Base-by-base conservation (phyloP, 2,329 filamentous ascomycete genomes). In the Xylariaceae sp. region DNA sequence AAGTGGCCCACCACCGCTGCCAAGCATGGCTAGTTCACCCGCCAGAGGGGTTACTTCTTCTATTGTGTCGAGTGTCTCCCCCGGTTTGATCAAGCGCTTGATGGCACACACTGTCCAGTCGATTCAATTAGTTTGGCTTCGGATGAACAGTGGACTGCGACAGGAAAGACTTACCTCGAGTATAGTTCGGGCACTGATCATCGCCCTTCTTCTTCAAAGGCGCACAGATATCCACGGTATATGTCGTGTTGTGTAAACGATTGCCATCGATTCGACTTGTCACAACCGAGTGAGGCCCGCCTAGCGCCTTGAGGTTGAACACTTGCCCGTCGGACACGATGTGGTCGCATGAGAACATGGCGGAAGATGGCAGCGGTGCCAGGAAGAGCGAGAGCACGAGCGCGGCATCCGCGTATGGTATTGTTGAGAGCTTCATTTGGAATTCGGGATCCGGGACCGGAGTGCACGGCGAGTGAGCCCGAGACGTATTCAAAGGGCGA, bases 211-310 rank as follows among this genome's bases (percentile, higher is more conserved):
- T 80, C 69, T 81, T 80, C 60, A 96, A 73, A 5, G 81, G 76
- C 50, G 76, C 72, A 73, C 90, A 95, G 47, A 95, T 77, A 65
- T 95, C 87, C 54, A 95, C 68, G 0, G 88, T 91, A 70, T 90
- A 95, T 43, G 89, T 92, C 30, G 84, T 89, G 70, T 94, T 94
- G 57, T 76, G 77, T 31, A 81, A 74, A 12, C 76, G 75, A 12
- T 75, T 78, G 26, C 78, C 77, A 35, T 78, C 71, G 59, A 77
- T 74, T 62, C 76, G 76, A 65, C 74, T 76, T 47, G 81, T 81
- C 52, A 89, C 78, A 39, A 90, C 84, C 0, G 84, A 81, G 68
- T 87, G 86, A 35, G 86, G 85, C 1, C 87, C 88, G 4, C 73
- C 76, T 6, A 91, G 79, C 59, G 76, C 70, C 30, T 74, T 74